Evolutionary conservation across 73 alveolate species (phyloP), one percentile per base, ranked within the genome.

Genomic region (Tetrahymena borealis): DNA sequence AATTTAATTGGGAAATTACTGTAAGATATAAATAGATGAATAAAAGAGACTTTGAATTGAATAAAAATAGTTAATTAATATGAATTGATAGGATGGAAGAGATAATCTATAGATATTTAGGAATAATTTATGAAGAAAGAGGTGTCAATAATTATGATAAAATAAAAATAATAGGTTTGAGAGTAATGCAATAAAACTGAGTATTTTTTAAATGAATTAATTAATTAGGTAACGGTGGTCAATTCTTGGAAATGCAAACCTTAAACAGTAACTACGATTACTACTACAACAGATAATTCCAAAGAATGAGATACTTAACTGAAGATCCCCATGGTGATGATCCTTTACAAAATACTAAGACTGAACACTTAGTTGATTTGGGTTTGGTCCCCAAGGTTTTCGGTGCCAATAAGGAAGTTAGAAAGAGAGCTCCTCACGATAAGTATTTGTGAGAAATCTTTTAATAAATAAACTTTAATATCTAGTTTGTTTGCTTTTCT

Each of bases 381-480:
- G 85, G 85, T 60, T 60, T 60, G 18, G 28, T 60, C 31, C 85
- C 85, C 28, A 60, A 60, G 85, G 85, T 60, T 20, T 60, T 60
- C 85, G 85, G 85, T n/a, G 85, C 85, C 28, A 60, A 60, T 18
- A 35, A 6, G 37, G 85, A 60, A 18, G 85, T 60, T 60, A 60
- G 85, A 60, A 60, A 60, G 85, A 60, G 85, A 60, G 85, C 85
- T 60, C 85, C 85, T 60, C 85, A 60, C 85, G 85, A 60, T 60
- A 60, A 60, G 28, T 60, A 60, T 60, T 60, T 60, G 85, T 60
- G 85, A 60, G 85, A 60, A 60, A 60, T 60, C n/a, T 24, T 15
- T 60, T 60, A 60, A 60, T 15, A 15, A 60, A 60, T 15, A 60
- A 60, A 18, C n/a, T 6, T 60, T 24, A 35, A 32, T 60, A 60